A percentile compares a stretch with the other conserved stretches of the same genome.
Evolutionary conservation across 257 asterid species (phyloP).

Genomic region (Ajuga chamaepitys): DNA sequence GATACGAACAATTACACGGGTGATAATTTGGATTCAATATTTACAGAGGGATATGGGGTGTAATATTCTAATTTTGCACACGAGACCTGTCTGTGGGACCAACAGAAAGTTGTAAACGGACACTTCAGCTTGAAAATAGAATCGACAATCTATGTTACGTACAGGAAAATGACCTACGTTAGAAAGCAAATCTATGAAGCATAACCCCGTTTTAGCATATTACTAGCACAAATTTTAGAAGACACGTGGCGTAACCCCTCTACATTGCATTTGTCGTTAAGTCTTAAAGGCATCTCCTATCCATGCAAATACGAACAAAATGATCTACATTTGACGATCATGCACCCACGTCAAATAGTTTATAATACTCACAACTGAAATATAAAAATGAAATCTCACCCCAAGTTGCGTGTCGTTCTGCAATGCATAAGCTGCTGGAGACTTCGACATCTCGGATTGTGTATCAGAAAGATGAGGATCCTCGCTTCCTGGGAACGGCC

Average conservation of each 20-base stretch:
- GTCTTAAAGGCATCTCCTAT: too few species aligned
- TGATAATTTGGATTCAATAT: not conserved
- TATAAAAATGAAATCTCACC: constrained; percentile 45
- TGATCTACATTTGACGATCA: not conserved
- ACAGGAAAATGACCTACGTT: too few species aligned
- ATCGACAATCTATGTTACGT: not conserved
- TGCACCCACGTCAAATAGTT: not conserved
- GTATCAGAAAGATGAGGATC: constrained; percentile 16
- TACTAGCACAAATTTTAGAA: too few species aligned
- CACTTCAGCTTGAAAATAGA: not conserved
- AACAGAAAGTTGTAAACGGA: not conserved
- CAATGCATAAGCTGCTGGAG: constrained; percentile 9
- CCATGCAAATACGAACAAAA: not conserved
- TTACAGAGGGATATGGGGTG: too few species aligned
- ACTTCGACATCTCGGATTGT: constrained; percentile 13
- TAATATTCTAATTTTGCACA: too few species aligned
- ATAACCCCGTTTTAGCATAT: too few species aligned
- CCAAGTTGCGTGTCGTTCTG: constrained; percentile 25
- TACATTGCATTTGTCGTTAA: too few species aligned
- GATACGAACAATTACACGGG: not conserved
- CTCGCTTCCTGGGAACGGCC: constrained; percentile 30
- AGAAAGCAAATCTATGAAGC: too few species aligned
- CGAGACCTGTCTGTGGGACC: not conserved
- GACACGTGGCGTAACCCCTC: too few species aligned
- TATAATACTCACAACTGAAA: not conserved